A percentile compares a stretch with the other conserved stretches of the same genome.
phyloP scores from a whole-genome alignment of 148 eudicot genomes.

The Spergularia bocconei region DNA sequence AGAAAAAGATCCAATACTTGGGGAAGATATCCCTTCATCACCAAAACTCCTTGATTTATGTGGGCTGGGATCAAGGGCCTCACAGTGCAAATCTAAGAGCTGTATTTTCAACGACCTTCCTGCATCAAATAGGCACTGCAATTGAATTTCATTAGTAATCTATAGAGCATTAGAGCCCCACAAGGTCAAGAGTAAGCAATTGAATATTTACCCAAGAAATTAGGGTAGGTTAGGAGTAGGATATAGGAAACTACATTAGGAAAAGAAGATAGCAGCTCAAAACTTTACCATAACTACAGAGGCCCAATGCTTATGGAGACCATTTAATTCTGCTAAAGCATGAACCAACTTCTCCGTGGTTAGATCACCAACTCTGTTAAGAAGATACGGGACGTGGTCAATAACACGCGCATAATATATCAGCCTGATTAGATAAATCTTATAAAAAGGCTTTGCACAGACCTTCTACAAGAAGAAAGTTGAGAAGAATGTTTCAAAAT shows the following conservation, averaged over 20 bases:
- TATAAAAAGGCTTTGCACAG: conserved; percentile 11
- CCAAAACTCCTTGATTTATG: conserved; percentile 29
- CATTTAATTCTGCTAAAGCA: conserved; percentile 46
- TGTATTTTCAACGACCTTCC: conserved; percentile 52
- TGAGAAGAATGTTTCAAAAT: conserved; percentile 46
- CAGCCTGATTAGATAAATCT: neutral
- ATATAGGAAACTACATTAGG: neutral
- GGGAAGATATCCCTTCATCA: conserved; percentile 27
- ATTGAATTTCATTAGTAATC: conserved; percentile 25
- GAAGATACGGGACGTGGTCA: neutral
- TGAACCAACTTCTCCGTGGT: conserved; percentile 38
- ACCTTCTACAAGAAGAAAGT: conserved; percentile 63
- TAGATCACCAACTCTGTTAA: conserved; percentile 39
- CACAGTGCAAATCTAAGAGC: conserved; percentile 70
- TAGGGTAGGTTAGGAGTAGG: neutral
- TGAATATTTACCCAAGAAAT: neutral
- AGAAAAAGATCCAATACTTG: conserved; percentile 23
- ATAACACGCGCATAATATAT: conserved; percentile 15
- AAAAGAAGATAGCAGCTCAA: neutral
- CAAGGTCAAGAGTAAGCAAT: neutral
- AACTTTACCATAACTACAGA: conserved; percentile 59
- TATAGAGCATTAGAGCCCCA: neutral
- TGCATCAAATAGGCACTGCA: conserved; percentile 84
- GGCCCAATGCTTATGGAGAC: conserved; percentile 44
- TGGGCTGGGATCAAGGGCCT: conserved; percentile 64